Evolutionary conservation across 139 green algal genomes (phyloP), one percentile per base, ranked within the genome.

Genomic region (Closterium sp.): DNA sequence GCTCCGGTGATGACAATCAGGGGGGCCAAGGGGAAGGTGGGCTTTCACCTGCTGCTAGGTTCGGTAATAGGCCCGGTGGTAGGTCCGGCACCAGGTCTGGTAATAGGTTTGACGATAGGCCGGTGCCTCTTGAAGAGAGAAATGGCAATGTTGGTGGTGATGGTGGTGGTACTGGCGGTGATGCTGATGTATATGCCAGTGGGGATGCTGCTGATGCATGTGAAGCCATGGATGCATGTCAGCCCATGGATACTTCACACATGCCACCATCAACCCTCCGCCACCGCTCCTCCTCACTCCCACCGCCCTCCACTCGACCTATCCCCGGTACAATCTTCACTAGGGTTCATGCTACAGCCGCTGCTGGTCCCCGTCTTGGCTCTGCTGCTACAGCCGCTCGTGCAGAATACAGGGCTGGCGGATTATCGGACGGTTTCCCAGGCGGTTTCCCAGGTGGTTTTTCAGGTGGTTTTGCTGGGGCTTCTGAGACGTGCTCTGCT

Each of bases 401-500:
- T 86, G n/a, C 81, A n/a, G n/a, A n/a, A n/a, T n/a, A n/a, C n/a
- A n/a, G n/a, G n/a, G n/a, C n/a, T n/a, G 76, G 2, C 8, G n/a
- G 76, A 12, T 85, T 31, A 3, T 4, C 30, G 12, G 30, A 28
- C 4, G n/a, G 4, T 32, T 33, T 86, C 12, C 81, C 81, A 33
- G n/a, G n/a, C 25, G n/a, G 81, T 86, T 33, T 86, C 5, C 81
- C 81, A 86, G 43, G 43, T 69, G 43, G 7, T 69, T 69, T 69
- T 69, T 69, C 43, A 69, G 43, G 43, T 69, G 43, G 43, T 69
- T 86, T 33, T 86, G 3, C 81, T 33, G 30, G n/a, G 81, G 21
- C 81, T 86, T 86, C 30, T 86, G 81, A 23, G 4, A 86, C 30
- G 81, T 86, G 81, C 81, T 86, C 81, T 86, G 81, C 81, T 34